Conservation (phyloP, 176 grass and related monocot genomes). For the Melocanna baccifera region DNA sequence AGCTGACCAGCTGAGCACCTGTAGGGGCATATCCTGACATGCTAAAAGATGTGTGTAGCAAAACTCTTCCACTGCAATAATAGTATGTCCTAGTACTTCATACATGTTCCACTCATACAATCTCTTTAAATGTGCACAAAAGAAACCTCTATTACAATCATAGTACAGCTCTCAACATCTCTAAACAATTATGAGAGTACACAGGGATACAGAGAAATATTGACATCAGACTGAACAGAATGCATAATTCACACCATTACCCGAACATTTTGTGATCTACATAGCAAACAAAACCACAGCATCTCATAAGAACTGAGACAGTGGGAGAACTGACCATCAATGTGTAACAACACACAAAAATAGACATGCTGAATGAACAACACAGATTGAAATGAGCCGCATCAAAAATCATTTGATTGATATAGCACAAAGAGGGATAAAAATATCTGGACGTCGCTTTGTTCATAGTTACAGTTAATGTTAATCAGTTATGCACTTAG, state of each 20-base stretch:
- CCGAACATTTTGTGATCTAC: background rate
- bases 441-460: background rate
- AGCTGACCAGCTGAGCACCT: background rate
- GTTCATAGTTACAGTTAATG: background rate
- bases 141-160: background rate
- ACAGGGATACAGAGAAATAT: background rate
- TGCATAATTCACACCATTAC: background rate
- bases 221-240: background rate
- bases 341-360: background rate
- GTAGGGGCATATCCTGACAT: background rate
- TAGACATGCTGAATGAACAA: background rate
- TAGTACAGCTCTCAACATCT: background rate
- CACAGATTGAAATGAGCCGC: background rate
- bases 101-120: background rate
- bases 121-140: background rate
- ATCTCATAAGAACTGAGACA: background rate
- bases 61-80: background rate
- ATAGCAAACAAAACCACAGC: background rate
- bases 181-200: background rate
- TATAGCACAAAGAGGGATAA: background rate
- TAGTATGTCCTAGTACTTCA: background rate
- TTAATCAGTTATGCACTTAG: background rate
- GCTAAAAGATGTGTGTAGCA: background rate
- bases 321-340: background rate
- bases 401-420: background rate